These are phyloP conservation scores for Pythium myriotylum DNA, from an alignment of 352 stramenopile species.

Conservation along the genomic window DNA sequence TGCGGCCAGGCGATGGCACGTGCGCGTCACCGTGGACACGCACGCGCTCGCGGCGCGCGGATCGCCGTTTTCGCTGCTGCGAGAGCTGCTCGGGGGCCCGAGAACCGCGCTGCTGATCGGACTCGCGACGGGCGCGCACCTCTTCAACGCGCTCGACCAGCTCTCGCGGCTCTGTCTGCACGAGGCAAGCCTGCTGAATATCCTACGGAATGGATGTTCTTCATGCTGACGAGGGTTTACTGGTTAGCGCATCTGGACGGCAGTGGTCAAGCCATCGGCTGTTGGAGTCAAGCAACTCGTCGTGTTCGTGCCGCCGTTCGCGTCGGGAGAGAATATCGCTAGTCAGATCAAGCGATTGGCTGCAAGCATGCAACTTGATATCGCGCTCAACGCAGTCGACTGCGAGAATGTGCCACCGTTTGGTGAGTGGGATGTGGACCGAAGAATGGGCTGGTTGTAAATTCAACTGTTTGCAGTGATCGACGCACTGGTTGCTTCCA, in stretches of 20 bases:
- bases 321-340: slow-evolving; percentile 8
- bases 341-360: slow-evolving; percentile 17
- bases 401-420: slow-evolving; percentile 22
- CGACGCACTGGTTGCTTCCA: slow-evolving; percentile 28
- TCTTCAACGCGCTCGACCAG: slow-evolving; percentile 40
- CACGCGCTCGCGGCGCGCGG: background rate
- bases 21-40: slow-evolving; percentile 29
- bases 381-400: slow-evolving; percentile 14
- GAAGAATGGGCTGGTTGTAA: background rate
- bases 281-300: slow-evolving; percentile 27
- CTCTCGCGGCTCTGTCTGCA: slow-evolving; percentile 32
- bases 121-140: slow-evolving; percentile 14
- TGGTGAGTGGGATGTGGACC: background rate
- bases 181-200: slow-evolving; percentile 20
- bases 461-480: slow-evolving; percentile 22
- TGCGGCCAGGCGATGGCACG: slow-evolving; percentile 23
- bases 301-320: slow-evolving; percentile 24
- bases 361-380: slow-evolving; percentile 1
- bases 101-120: slow-evolving; percentile 25
- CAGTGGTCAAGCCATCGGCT: slow-evolving; percentile 10
- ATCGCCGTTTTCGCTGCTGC: slow-evolving; percentile 29
- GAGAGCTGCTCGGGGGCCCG: slow-evolving; percentile 23
- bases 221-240: background rate
- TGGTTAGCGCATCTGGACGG: slow-evolving; percentile 26
- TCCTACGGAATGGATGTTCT: too few relatives aligned